Base-by-base conservation (phyloP, 768 basidiomycete species). In the Panaeolus papilionaceus region DNA sequence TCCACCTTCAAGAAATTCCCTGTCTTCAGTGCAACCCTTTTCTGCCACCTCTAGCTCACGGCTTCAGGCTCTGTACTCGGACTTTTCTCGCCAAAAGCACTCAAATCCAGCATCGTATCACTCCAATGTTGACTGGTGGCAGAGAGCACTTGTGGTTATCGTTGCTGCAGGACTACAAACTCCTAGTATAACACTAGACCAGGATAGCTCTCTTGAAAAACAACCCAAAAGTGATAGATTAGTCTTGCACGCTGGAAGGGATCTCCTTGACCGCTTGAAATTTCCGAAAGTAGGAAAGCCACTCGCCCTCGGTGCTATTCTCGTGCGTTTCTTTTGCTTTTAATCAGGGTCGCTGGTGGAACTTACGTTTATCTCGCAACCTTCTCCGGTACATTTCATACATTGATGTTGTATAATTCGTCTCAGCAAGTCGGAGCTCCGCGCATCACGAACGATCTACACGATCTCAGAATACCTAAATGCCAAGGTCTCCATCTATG, bases 41-140 rank as follows among this genome's bases (percentile, higher is more conserved):
- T 75, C 79, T 9, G 78, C 80, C 0, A 81, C 84, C 2, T 85
- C 88, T 0, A 75, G 77, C 0, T 79, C 85, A 26, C 88, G 93
- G 8, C 82, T 94, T 0, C 89, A 92, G 69, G 88, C 95, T 0
- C 83, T 98, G 7, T 98, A 96, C 79, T 92, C 95, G 8, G 95
- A 96, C 74, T 89, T 96, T 66, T 88, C 92, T 0, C 83, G 89
- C 12, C 94, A 96, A 79, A 93, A 92, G 72, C 81, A 88, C 61
- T 91, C 94, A 1, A 96, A 98, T 76, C 92, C 94, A 0, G 85
- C 91, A 1, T 90, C 93, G 4, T 98, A 90, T 76, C 79, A 87
- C 62, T 88, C 93, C 11, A 93, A 93, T 73, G 81, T 95, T 38
- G 88, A 90, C 64, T 98, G 96, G 96, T 98, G 96, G 96, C 87